Conservation (phyloP, 2,329 filamentous ascomycete species). For the Xylaria arbuscula region DNA sequence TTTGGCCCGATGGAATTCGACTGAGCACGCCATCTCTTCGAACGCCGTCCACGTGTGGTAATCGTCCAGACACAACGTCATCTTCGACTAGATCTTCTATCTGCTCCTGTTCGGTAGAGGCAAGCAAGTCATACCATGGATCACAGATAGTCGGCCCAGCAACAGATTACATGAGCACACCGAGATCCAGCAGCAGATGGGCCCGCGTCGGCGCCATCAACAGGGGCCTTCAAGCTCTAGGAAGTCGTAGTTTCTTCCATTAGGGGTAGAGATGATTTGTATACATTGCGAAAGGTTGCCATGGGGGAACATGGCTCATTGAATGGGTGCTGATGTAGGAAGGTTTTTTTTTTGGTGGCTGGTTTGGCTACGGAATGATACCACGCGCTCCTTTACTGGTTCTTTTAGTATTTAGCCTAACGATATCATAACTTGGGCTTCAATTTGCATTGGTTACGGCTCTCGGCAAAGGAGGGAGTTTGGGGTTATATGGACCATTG, state of each 20-base stretch:
- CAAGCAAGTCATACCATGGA: conserved; percentile 45
- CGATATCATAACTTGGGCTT: conserved; percentile 31
- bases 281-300: conserved; percentile 14
- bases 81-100: conserved; percentile 43
- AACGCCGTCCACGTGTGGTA: conserved; percentile 40
- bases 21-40: conserved; percentile 36
- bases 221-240: conserved; percentile 54
- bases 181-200: conserved; percentile 53
- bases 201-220: conserved; percentile 52
- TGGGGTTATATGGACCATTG: conserved; percentile 24
- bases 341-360: conserved; percentile 28
- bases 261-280: conserved; percentile 46
- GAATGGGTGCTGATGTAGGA: conserved; percentile 11
- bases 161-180: conserved; percentile 41
- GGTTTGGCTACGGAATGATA: conserved; percentile 35
- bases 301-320: conserved; percentile 16
- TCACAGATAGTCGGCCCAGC: conserved; percentile 35
- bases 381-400: conserved; percentile 24
- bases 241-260: conserved; percentile 59
- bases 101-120: conserved; percentile 43
- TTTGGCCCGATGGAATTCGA: conserved; percentile 40
- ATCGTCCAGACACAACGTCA: conserved; percentile 35
- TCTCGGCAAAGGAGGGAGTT: conserved; percentile 12
- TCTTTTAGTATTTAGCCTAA: conserved; percentile 27
- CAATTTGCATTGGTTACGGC: conserved; percentile 30